phyloP scores from a whole-genome alignment of 805 yeast species.

The Ogataea zsoltii region DNA sequence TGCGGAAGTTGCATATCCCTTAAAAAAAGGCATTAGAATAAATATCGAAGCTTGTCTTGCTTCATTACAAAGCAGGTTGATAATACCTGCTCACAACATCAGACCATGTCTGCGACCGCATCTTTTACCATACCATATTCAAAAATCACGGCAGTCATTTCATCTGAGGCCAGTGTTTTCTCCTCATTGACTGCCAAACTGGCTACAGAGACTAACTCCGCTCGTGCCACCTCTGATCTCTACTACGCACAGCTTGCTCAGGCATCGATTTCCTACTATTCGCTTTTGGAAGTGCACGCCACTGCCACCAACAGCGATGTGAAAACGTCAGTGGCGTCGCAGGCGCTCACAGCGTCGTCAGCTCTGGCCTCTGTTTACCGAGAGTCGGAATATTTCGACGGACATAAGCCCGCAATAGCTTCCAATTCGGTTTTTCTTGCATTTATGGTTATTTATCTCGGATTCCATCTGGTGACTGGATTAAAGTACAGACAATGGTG shows the following conservation, averaged over 20 bases:
- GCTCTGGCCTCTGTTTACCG: slow-evolving; percentile 18
- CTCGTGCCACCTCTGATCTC: not conserved
- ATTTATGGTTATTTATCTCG: slow-evolving; percentile 51
- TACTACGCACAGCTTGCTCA: slow-evolving; percentile 13
- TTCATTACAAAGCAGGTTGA: too few species aligned
- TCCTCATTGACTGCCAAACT: slow-evolving; percentile 3
- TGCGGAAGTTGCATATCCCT: too few species aligned
- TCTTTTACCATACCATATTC: slow-evolving; percentile 11
- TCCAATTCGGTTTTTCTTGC: slow-evolving; percentile 61
- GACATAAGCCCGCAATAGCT: slow-evolving; percentile 49
- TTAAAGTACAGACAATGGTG: slow-evolving; percentile 58
- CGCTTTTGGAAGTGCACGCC: slow-evolving; percentile 23
- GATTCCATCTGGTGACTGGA: slow-evolving; percentile 44
- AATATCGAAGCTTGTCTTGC: too few species aligned
- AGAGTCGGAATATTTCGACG: slow-evolving; percentile 34
- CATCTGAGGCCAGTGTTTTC: slow-evolving; percentile 10
- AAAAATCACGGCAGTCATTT: slow-evolving; percentile 9
- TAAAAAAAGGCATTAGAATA: too few species aligned
- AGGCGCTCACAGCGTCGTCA: slow-evolving; percentile 27
- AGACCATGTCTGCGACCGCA: not conserved
- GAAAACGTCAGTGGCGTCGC: slow-evolving; percentile 15
- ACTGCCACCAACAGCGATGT: slow-evolving; percentile 25
- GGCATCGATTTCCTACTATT: slow-evolving; percentile 27
- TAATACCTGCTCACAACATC: not conserved
- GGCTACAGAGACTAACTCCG: slow-evolving; percentile 9